phyloP scores from a whole-genome alignment of 2,329 filamentous ascomycete genomes.

The Trichophyton mentagrophytes region DNA sequence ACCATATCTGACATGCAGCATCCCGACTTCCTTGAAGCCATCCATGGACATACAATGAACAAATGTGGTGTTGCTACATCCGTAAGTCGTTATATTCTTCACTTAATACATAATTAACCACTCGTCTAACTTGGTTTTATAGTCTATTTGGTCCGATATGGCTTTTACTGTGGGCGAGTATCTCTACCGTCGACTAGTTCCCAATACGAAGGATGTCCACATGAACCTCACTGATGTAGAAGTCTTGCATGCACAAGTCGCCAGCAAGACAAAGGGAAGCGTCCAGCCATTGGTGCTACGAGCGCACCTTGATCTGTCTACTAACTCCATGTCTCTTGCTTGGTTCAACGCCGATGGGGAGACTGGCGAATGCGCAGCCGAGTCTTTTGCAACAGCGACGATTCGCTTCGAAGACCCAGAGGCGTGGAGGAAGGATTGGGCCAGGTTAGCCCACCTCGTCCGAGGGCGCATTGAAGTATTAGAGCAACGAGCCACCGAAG shows the following conservation, averaged over 20 bases:
- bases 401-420: constrained; percentile 2
- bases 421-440: constrained; percentile 20
- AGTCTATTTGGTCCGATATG: neutral
- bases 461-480: constrained; percentile 14
- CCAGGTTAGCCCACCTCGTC: neutral
- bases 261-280: neutral
- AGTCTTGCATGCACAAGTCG: neutral
- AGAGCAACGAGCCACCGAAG: constrained; percentile 17
- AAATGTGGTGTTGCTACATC: neutral
- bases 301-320: neutral
- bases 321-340: neutral
- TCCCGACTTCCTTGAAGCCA: neutral
- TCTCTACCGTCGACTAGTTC: neutral
- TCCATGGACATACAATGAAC: neutral
- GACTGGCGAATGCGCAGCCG: constrained; percentile 1
- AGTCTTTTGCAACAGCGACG: constrained; percentile 4
- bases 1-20: neutral
- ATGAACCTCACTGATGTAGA: neutral
- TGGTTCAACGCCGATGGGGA: neutral
- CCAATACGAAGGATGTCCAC: neutral
- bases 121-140: neutral
- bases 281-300: neutral
- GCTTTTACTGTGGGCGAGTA: neutral
- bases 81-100: neutral
- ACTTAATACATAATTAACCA: neutral